Percentiles rank a stretch among this genome's conserved stretches.
Evolutionary conservation across 2,329 filamentous ascomycete species (phyloP).

Genomic region (Phymatotrichopsis omnivora): DNA sequence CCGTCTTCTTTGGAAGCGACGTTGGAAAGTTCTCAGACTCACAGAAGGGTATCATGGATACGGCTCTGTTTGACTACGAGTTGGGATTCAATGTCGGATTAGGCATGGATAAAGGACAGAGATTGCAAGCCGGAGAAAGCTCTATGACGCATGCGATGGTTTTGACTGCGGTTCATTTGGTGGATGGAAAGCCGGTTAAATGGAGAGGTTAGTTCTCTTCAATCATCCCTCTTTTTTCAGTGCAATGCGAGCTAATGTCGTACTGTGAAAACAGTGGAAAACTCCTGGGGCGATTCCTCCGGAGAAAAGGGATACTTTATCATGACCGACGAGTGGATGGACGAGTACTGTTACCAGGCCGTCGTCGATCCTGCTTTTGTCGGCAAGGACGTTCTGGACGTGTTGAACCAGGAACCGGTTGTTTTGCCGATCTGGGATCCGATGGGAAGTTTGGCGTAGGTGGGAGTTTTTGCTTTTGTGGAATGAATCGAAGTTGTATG

Average conservation of each 20-base stretch:
- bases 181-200: slow-evolving; percentile 59
- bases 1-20: slow-evolving; percentile 82
- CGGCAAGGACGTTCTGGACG: slow-evolving; percentile 54
- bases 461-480: too few species aligned
- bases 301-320: slow-evolving; percentile 80
- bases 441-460: slow-evolving; percentile 60
- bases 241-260: neutral
- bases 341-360: slow-evolving; percentile 34
- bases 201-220: slow-evolving; percentile 61
- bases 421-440: slow-evolving; percentile 71
- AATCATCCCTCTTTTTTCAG: neutral
- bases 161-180: slow-evolving; percentile 65
- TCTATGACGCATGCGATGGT: slow-evolving; percentile 93
- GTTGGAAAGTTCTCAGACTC: slow-evolving; percentile 72
- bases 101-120: slow-evolving; percentile 63
- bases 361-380: slow-evolving; percentile 59
- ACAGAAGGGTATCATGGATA: slow-evolving; percentile 66
- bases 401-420: slow-evolving; percentile 59
- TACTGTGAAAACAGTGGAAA: slow-evolving; percentile 52
- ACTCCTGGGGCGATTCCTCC: slow-evolving; percentile 62
- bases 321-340: slow-evolving; percentile 63
- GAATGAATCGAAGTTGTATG: too few species aligned
- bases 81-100: slow-evolving; percentile 72
- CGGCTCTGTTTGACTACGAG: slow-evolving; percentile 64
- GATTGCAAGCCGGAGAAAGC: slow-evolving; percentile 63